phyloP scores from a whole-genome alignment of 345 rosid species.

The Syzygium grande region DNA sequence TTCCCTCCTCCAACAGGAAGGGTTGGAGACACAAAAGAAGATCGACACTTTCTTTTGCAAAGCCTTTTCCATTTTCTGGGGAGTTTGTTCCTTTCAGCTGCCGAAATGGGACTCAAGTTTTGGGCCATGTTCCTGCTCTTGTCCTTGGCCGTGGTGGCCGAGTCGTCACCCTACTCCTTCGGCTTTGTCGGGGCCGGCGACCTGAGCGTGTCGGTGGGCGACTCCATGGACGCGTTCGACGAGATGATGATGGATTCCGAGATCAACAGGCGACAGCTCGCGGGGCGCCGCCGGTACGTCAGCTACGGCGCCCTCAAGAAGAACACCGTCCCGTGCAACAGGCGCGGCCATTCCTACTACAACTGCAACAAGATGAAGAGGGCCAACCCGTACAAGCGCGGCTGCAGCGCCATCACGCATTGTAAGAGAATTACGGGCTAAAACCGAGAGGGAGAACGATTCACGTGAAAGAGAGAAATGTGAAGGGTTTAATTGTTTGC shows the following conservation, averaged over 20 bases:
- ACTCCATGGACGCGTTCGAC: neutral
- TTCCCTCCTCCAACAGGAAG: neutral
- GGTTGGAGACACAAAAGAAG: neutral
- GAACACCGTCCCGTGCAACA: slow-evolving; percentile 31
- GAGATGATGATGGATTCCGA: slow-evolving; percentile 6
- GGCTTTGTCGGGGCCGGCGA: neutral
- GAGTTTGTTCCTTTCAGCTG: neutral
- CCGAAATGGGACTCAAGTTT: neutral
- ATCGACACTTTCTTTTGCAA: neutral
- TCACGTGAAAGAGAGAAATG: neutral
- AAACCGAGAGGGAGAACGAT: neutral
- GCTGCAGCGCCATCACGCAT: slow-evolving; percentile 41
- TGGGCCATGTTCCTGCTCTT: neutral
- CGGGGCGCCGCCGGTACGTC: slow-evolving; percentile 11
- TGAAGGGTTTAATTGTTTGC: neutral
- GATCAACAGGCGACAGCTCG: slow-evolving; percentile 2
- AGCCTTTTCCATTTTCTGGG: neutral
- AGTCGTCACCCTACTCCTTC: neutral
- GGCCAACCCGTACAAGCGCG: slow-evolving; percentile 49
- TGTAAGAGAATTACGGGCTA: slow-evolving; percentile 22
- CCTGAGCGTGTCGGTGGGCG: neutral
- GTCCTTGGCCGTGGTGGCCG: slow-evolving; percentile 5
- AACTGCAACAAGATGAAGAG: slow-evolving; percentile 18
- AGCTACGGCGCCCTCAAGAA: slow-evolving; percentile 33
- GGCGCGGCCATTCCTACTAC: slow-evolving; percentile 44